Base-by-base conservation (phyloP, 768 basidiomycete species). In the Lactifluus pinguis region DNA sequence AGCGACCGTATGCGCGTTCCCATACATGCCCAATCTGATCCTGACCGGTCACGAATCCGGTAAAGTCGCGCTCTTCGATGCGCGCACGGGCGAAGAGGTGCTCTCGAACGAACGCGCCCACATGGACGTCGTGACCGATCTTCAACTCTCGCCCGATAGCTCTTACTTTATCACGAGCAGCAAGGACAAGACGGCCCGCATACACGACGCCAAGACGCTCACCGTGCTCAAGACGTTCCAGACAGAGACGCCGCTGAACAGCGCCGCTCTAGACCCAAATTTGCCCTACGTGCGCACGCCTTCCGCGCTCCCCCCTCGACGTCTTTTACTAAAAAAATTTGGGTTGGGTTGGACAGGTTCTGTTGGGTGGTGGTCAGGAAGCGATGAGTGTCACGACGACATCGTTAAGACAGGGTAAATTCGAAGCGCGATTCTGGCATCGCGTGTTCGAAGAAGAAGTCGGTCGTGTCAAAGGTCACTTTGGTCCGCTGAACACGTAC, bases 361-460 rank as follows among this genome's bases (percentile, higher is more conserved):
- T 98, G 36, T 78, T 97, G 25, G 97, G 97, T 48, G 95, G 97
- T 72, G 97, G 97, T 47, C 97, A 98, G 74, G 95, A 97, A 71
- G 97, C 97, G 4, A 95, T 93, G 92, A 85, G 77, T 68, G 97
- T 98, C 53, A 98, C 97, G 14, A 98, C 93, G 8, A 98, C 95
- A 0, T 93, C 92, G 2, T 69, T 84, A 25, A 84, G 97, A 54
- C 92, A 97, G 72, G 97, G 95, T 21, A 97, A 98, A 74, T 99
- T 99, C 72, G 97, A 98, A 76, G 92, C 93, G 11, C 81, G 94
- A 42, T 98, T 99, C 77, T 98, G 94, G 93, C 95, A 99, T 79
- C 92, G 88, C 67, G 79, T 95, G 41, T 89, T 95, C 68, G 94
- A 95, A 74, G 94, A 97, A 77, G 95, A 98, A 72, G 88, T 98